Evolutionary conservation across 768 basidiomycete species (phyloP), one percentile per base, ranked within the genome.

Genomic region (Suillus alpinus): DNA sequence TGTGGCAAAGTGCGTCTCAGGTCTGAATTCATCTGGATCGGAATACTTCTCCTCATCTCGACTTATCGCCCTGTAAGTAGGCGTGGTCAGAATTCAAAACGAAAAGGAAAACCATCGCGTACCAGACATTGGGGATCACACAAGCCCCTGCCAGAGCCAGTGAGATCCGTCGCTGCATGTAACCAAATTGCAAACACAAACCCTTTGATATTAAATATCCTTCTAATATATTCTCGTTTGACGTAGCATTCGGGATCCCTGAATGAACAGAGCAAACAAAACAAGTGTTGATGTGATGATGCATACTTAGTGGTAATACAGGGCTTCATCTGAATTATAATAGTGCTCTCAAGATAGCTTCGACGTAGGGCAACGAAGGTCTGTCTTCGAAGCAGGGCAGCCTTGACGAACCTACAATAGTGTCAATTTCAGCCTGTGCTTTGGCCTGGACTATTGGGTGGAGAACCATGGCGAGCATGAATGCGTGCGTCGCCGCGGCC

Each of bases 201-300:
- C 85, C 86, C 59, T 78, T 77, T 6, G 86, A 85, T 58, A 87
- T 87, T 1, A 80, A 68, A 47, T 80, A 80, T 8, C 77, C 76
- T 39, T 75, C 69, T 53, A 80, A 82, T 16, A 74, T 50, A 40
- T 81, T 79, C 59, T 80, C 79, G 39, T 72, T 66, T 0, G 75
- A 77, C 4, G 68, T 51, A 43, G 57, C 58, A 51, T 74, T 75
- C 18, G 75, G 71, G 23, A 75, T 29, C n/a, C 63, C 74, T 71
- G 34, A 20, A 36, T 18, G 13, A 43, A 20, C 12, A 37, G 10
- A 40, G 26, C 2, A 13, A 23, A 10, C 16, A 2, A 5, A n/a
- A 31, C 10, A n/a, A 18, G 12, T 34, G 4, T 13, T 51, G 12
- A 5, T 20, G 31, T 29, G 16, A 26, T 39, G 44, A 36, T 26